These are phyloP conservation scores for Melaleuca alternifolia DNA, from an alignment of 345 rosid species.

Conservation along the genomic window DNA sequence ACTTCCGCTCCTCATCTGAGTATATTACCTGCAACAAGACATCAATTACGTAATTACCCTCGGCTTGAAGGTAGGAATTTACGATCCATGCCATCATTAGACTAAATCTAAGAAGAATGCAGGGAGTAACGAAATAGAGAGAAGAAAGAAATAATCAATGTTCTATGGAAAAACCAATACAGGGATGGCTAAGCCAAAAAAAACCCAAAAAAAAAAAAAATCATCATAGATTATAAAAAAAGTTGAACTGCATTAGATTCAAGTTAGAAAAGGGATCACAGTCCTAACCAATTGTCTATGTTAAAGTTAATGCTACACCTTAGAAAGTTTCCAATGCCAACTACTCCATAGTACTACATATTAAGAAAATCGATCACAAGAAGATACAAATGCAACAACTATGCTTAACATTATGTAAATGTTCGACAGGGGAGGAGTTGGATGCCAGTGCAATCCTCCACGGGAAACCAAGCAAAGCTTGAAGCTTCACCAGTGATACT, in stretches of 20 bases:
- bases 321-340: background rate
- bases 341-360: background rate
- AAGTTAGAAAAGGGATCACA: background rate
- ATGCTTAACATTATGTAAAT: background rate
- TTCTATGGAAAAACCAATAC: background rate
- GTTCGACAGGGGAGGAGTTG: background rate
- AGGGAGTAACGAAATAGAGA: background rate
- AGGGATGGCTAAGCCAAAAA: background rate
- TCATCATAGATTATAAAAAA: background rate
- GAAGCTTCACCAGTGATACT: background rate
- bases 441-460: background rate
- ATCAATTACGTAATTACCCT: background rate
- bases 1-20: slow-evolving; percentile 90
- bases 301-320: background rate
- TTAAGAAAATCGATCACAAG: background rate
- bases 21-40: slow-evolving; percentile 59
- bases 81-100: background rate
- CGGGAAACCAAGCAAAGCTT: background rate
- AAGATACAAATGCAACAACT: background rate
- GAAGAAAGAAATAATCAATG: background rate
- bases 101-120: background rate
- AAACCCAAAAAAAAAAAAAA: background rate
- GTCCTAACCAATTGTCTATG: background rate
- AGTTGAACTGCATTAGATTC: background rate
- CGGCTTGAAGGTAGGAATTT: background rate